phyloP scores from a whole-genome alignment of 495 filamentous ascomycete species.

The Massariosphaeria phaeospora region DNA sequence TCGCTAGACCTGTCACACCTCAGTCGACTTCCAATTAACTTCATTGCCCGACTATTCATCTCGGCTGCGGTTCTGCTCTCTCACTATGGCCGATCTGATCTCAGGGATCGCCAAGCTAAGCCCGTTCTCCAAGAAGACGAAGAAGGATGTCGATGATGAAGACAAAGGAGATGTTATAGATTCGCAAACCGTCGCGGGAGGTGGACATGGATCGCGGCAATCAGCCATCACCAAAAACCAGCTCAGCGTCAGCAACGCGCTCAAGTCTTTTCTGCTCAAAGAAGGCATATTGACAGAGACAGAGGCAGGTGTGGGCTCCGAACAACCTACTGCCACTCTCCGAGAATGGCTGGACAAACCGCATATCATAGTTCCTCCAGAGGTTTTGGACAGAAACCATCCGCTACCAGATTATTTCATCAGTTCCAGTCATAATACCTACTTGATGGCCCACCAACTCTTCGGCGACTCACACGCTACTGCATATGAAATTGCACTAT shows the following conservation, averaged over 20 bases:
- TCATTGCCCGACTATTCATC: no score
- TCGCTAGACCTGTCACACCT: no score
- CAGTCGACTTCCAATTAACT: no score
- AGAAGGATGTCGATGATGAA: conserved; percentile 47
- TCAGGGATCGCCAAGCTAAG: conserved; percentile 35
- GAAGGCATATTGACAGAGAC: conserved; percentile 39
- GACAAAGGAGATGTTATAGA: conserved; percentile 49
- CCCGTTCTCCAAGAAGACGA: conserved; percentile 32
- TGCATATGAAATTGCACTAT: conserved; percentile 48
- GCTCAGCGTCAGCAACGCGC: conserved; percentile 46
- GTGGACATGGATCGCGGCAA: conserved; percentile 44
- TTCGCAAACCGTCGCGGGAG: conserved; percentile 44
- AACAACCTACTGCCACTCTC: conserved; percentile 34
- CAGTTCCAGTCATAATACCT: conserved; percentile 49
- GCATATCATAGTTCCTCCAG: conserved; percentile 44
- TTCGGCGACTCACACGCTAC: conserved; percentile 45
- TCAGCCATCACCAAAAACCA: conserved; percentile 42
- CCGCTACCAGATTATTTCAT: conserved; percentile 54
- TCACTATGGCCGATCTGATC: conserved; percentile 21
- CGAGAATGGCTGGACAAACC: conserved; percentile 43
- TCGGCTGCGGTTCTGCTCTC: no score
- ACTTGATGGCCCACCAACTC: conserved; percentile 53
- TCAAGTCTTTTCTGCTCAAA: conserved; percentile 44
- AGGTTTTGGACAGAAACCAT: conserved; percentile 44
- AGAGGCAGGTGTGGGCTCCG: conserved; percentile 39